Evolutionary conservation across 2,329 filamentous ascomycete species (phyloP), one percentile per base, ranked within the genome.

Genomic region (Aspergillus latus): DNA sequence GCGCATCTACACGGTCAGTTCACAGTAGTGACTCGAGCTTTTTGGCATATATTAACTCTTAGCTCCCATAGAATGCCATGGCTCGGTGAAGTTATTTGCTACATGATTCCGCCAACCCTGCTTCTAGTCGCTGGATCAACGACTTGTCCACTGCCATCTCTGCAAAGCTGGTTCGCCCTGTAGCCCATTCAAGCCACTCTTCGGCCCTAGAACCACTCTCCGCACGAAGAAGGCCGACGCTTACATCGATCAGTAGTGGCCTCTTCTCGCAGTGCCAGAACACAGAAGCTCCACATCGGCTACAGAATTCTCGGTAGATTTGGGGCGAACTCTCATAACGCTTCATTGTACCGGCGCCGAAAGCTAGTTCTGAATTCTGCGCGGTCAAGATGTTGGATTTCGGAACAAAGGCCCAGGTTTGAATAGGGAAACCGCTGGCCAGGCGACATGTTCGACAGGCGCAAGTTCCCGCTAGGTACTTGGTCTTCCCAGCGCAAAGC

Each of bases 391-490:
- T 83, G 62, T 87, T 85, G 1, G 72, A 68, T n/a, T 77, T 76
- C 0, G 85, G 84, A 0, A 89, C 73, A 64, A 88, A 90, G 0
- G 83, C 78, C 87, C 87, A 90, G 0, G 81, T 74, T 62, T 87
- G 82, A 46, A 88, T 80, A 54, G 88, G 84, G 60, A 84, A 86
- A 2, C 86, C 86, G 1, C 82, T 80, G 0, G 74, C 71, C 3
- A 85, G 73, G 5, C 86, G 82, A 66, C 87, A 90, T 2, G 83
- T 82, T 4, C 72, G 76, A 68, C 87, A 90, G 1, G 79, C 77
- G 64, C 86, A 89, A 6, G 81, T 78, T 1, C 84, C 83, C 2
- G 84, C 82, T 1, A 85, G 72, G 66, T 85, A 88, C 57, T 78
- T 82, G 5, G 72, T 78, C 8, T 74, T 57, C 5, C 55, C 61